Evolutionary conservation across 345 rosid species (phyloP).

Genomic region (Acer negundo): DNA sequence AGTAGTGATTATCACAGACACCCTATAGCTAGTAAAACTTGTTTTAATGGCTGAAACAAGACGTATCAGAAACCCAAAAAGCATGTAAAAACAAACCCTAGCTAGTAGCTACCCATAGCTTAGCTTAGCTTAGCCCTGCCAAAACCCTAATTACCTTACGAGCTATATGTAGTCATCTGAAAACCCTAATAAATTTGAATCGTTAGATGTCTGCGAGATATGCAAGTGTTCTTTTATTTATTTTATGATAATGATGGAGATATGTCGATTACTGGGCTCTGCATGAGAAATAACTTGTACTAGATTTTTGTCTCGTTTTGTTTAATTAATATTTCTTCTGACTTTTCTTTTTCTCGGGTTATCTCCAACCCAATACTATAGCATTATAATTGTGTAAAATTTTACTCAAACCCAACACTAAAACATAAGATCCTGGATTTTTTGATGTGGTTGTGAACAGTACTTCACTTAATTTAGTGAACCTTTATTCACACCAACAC

Average conservation of each 20-base stretch:
- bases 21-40: conserved; percentile 17
- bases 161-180: background rate
- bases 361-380: too few species aligned
- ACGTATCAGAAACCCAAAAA: conserved; percentile 26
- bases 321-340: background rate
- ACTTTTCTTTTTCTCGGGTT: background rate
- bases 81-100: conserved; percentile 30
- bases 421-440: too few species aligned
- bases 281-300: conserved; percentile 27
- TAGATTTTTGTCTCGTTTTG: conserved; percentile 10
- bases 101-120: background rate
- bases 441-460: too few species aligned
- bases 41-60: background rate
- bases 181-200: background rate
- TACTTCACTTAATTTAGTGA: too few species aligned
- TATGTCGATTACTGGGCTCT: conserved; percentile 12
- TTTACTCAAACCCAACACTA: too few species aligned
- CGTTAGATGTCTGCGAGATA: background rate
- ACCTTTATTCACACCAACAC: too few species aligned
- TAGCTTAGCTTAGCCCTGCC: background rate
- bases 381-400: too few species aligned
- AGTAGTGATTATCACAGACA: background rate
- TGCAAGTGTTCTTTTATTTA: background rate
- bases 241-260: conserved; percentile 23
- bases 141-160: background rate